Evolutionary conservation across 257 asterid species (phyloP).

Genomic region (Solanum stenotomum): DNA sequence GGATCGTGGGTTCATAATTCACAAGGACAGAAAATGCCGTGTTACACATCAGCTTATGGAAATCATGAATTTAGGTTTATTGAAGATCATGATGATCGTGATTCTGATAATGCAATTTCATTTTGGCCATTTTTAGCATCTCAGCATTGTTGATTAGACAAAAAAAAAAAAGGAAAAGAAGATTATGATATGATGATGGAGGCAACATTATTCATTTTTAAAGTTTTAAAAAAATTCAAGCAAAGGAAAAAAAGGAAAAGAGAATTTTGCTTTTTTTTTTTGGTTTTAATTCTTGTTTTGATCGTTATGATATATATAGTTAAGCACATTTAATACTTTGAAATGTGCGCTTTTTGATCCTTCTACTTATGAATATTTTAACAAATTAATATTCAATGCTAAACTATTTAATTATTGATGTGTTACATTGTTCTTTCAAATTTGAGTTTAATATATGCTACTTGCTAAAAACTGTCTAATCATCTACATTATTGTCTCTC

Average conservation of each 20-base stretch:
- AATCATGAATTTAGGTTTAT: slow-evolving; percentile 43
- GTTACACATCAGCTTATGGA: slow-evolving; percentile 18
- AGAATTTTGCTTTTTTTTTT: not conserved
- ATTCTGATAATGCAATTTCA: slow-evolving; percentile 34
- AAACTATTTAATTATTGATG: not conserved
- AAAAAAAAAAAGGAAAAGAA: not conserved
- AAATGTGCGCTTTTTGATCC: not conserved
- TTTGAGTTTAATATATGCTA: not conserved
- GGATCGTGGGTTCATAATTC: slow-evolving; percentile 43
- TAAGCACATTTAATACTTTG: not conserved
- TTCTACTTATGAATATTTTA: not conserved
- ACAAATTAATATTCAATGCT: not conserved
- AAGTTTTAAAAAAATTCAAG: slow-evolving; percentile 51
- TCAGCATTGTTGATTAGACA: slow-evolving; percentile 36
- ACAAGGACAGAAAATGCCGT: not conserved
- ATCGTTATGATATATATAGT: not conserved
- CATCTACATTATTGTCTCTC: not conserved
- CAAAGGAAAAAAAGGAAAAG: slow-evolving; percentile 10
- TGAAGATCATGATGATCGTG: slow-evolving; percentile 47
- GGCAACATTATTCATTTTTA: slow-evolving; percentile 15
- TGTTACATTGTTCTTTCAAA: not conserved
- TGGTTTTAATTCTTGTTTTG: not conserved
- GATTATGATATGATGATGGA: not conserved
- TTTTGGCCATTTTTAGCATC: slow-evolving; percentile 55
- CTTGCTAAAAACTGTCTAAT: not conserved